phyloP scores from a whole-genome alignment of 2,329 filamentous ascomycete species.

The Berkeleyomyces basicola region DNA sequence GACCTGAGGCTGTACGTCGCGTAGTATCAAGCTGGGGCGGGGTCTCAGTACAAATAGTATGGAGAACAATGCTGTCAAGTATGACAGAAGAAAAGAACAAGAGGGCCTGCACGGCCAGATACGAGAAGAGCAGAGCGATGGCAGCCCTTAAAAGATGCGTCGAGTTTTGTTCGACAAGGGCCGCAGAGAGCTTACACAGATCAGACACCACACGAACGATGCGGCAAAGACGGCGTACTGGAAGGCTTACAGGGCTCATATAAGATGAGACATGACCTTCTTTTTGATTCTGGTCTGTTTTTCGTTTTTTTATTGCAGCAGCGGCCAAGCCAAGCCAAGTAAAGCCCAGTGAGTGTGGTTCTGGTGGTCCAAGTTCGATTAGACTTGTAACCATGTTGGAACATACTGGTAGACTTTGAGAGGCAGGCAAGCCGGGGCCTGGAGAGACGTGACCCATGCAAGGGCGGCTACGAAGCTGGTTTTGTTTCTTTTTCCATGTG shows the following conservation, averaged over 20 bases:
- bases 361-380: too few relatives aligned
- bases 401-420: too few relatives aligned
- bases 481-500: background rate
- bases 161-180: background rate
- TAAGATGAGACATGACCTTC: background rate
- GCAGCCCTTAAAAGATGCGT: too few relatives aligned
- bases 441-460: background rate
- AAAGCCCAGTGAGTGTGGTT: background rate
- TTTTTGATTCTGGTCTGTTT: background rate
- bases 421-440: too few relatives aligned
- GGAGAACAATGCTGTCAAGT: background rate
- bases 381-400: too few relatives aligned
- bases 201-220: background rate
- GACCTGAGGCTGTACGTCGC: background rate
- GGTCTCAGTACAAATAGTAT: background rate
- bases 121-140: too few relatives aligned
- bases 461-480: background rate
- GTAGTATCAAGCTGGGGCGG: background rate
- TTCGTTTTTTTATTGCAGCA: background rate
- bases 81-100: too few relatives aligned
- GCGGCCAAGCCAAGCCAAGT: background rate
- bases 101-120: too few relatives aligned
- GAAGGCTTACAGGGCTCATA: conserved; percentile 1
- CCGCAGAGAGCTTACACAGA: background rate
- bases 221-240: background rate